Evolutionary conservation across 139 green algal species (phyloP).

Genomic region (Chlamydomonas asymmetrica): DNA sequence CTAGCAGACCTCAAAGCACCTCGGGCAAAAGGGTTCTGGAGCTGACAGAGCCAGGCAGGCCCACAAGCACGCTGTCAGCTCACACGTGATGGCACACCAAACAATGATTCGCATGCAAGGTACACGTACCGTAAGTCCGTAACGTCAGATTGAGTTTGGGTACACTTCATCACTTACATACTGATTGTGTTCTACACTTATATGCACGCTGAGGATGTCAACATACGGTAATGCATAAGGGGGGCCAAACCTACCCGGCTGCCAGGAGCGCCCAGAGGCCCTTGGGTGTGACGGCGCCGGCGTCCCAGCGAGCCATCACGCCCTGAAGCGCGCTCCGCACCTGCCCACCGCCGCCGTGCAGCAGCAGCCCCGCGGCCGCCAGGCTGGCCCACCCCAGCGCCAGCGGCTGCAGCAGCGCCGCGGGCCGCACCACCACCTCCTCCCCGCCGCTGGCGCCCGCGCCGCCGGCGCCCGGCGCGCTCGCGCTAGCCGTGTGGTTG

Average conservation of each 20-base stretch:
- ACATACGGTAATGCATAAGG: too few relatives aligned
- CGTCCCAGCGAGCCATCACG: conserved; percentile 18
- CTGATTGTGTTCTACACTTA: too few relatives aligned
- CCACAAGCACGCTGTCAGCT: conserved; percentile 1
- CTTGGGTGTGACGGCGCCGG: conserved; percentile 1
- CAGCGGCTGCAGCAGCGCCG: conserved; percentile 49
- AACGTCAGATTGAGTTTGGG: too few relatives aligned
- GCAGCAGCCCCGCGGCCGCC: conserved; percentile 28
- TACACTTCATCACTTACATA: too few relatives aligned
- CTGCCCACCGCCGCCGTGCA: not conserved
- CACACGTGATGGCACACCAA: too few relatives aligned
- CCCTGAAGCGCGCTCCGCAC: conserved; percentile 35
- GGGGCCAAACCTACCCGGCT: conserved; percentile 2
- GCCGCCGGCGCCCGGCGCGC: conserved; percentile 6
- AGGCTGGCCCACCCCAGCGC: conserved; percentile 45
- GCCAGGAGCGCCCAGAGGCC: conserved; percentile 24
- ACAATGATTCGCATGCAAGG: too few relatives aligned
- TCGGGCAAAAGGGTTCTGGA: not conserved
- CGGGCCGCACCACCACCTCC: conserved; percentile 32
- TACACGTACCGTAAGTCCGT: too few relatives aligned
- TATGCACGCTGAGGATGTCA: too few relatives aligned
- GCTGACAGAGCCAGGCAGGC: not conserved
- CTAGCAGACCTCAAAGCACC: not conserved
- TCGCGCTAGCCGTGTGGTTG: not conserved
- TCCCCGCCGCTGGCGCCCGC: conserved; percentile 9